Percentiles rank a stretch among this genome's conserved stretches.
phyloP scores from a whole-genome alignment of 108 stramenopile species.

The Nitzschia inconspicua region DNA sequence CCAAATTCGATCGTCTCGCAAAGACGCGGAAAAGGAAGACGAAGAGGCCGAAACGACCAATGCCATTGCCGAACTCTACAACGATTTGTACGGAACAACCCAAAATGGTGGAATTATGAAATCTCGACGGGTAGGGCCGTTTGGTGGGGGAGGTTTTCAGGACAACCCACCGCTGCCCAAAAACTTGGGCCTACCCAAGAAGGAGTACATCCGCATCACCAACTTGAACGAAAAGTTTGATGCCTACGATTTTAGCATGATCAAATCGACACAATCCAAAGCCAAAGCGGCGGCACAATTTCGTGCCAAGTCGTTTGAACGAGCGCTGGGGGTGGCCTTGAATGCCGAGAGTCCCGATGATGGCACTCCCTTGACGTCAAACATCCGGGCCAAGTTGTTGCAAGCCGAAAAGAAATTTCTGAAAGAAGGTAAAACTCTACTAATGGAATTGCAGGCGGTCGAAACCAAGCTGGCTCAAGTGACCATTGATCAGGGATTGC shows the following conservation, averaged over 20 bases:
- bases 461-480: constrained; percentile 51
- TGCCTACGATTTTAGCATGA: constrained; percentile 69
- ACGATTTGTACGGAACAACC: constrained; percentile 65
- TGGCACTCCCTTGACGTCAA: constrained; percentile 18
- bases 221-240: constrained; percentile 68
- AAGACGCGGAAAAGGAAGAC: constrained; percentile 7
- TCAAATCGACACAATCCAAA: constrained; percentile 63
- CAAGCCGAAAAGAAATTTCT: constrained; percentile 63
- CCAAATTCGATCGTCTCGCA: not conserved
- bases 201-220: constrained; percentile 58
- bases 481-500: constrained; percentile 59
- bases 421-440: constrained; percentile 35
- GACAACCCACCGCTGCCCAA: constrained; percentile 21
- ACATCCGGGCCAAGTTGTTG: constrained; percentile 46
- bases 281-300: constrained; percentile 60
- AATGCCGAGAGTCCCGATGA: not conserved
- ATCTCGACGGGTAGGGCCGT: not conserved
- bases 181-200: constrained; percentile 65
- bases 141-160: not conserved
- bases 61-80: constrained; percentile 67
- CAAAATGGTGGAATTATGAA: not conserved
- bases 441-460: constrained; percentile 29
- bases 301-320: constrained; percentile 57
- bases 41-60: constrained; percentile 12
- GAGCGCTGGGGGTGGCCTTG: constrained; percentile 43